These are phyloP conservation scores for Lasiosphaeria miniovina DNA, from an alignment of 495 filamentous ascomycete species.

Conservation along the genomic window DNA sequence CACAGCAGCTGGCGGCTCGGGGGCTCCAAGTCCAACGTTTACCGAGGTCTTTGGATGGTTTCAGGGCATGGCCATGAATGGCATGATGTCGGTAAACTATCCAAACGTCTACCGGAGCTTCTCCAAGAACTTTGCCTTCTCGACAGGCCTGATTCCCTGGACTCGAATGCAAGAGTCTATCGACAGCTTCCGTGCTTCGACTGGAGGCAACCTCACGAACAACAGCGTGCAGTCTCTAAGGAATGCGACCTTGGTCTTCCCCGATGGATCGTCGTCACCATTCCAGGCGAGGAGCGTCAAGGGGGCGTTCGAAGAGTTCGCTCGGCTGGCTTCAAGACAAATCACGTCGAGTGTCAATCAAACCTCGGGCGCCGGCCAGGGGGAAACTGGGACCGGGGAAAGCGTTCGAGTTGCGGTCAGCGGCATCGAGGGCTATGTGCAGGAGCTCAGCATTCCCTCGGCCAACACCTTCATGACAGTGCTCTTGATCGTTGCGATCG, in stretches of 20 bases:
- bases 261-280: slow-evolving; percentile 45
- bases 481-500: slow-evolving; percentile 80
- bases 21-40: slow-evolving; percentile 78
- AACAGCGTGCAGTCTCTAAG: slow-evolving; percentile 72
- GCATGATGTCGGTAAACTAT: slow-evolving; percentile 89
- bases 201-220: slow-evolving; percentile 81
- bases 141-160: slow-evolving; percentile 82
- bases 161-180: slow-evolving; percentile 74
- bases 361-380: slow-evolving; percentile 23
- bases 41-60: slow-evolving; percentile 85
- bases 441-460: slow-evolving; percentile 77
- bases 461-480: slow-evolving; percentile 97
- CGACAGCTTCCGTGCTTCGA: slow-evolving; percentile 74
- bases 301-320: slow-evolving; percentile 52
- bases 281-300: slow-evolving; percentile 42
- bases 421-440: slow-evolving; percentile 71
- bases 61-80: slow-evolving; percentile 89
- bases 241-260: slow-evolving; percentile 68
- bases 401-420: slow-evolving; percentile 47
- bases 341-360: slow-evolving; percentile 51
- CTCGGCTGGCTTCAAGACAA: slow-evolving; percentile 48
- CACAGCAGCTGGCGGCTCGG: slow-evolving; percentile 57
- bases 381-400: slow-evolving; percentile 27
- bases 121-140: slow-evolving; percentile 89
- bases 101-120: slow-evolving; percentile 85